Evolutionary conservation across 768 basidiomycete species (phyloP).

Genomic region (Suillus lakei): DNA sequence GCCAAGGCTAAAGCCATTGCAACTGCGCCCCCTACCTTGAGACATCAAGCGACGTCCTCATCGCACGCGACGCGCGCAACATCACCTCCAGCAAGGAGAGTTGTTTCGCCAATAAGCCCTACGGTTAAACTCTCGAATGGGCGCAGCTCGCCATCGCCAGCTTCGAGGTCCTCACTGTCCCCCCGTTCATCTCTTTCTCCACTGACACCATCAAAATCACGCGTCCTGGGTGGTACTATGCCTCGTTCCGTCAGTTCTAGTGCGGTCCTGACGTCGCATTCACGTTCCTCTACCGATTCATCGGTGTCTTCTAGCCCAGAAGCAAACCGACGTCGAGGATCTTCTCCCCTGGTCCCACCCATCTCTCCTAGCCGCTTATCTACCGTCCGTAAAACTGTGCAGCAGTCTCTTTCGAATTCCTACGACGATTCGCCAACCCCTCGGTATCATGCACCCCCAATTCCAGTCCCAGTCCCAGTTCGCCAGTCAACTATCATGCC

Average conservation of each 20-base stretch:
- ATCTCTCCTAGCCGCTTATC: conserved; percentile 37
- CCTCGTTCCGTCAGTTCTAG: conserved; percentile 50
- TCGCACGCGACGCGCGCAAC: conserved; percentile 55
- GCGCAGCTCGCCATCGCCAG: conserved; percentile 41
- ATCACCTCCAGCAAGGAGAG: conserved; percentile 45
- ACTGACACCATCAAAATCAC: conserved; percentile 46
- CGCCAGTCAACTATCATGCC: conserved; percentile 51
- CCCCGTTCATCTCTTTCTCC: conserved; percentile 52
- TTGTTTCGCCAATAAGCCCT: conserved; percentile 46
- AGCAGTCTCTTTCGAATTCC: conserved; percentile 43
- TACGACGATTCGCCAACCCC: conserved; percentile 29
- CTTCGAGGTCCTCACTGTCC: conserved; percentile 52
- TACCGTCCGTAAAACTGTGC: conserved; percentile 44
- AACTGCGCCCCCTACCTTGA: conserved; percentile 75
- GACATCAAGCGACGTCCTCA: conserved; percentile 81
- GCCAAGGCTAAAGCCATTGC: conserved; percentile 88
- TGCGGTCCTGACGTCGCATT: conserved; percentile 38
- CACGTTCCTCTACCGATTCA: conserved; percentile 52
- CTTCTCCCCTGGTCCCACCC: conserved; percentile 49
- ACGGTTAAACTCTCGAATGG: conserved; percentile 46
- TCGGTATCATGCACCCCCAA: conserved; percentile 16
- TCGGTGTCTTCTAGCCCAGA: conserved; percentile 26
- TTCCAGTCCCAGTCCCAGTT: conserved; percentile 40
- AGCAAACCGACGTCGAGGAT: conserved; percentile 47
- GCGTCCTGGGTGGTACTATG: conserved; percentile 42